These are phyloP conservation scores for Geum urbanum DNA, from an alignment of 306 rosid genomes.

Conservation along the genomic window DNA sequence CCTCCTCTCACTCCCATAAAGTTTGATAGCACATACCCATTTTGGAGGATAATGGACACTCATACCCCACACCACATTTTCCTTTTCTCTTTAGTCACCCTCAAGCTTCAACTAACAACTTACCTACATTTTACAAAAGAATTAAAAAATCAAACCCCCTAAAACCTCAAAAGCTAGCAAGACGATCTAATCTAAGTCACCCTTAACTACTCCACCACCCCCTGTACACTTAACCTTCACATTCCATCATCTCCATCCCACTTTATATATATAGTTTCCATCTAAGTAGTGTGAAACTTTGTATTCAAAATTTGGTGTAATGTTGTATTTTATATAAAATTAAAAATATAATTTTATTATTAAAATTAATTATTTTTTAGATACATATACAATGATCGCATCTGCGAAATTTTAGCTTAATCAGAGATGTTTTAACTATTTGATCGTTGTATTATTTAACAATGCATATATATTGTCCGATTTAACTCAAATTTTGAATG, in stretches of 20 bases:
- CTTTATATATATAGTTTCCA: too few relatives aligned
- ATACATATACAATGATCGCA: too few relatives aligned
- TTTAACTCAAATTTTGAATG: too few relatives aligned
- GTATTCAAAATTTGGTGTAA: too few relatives aligned
- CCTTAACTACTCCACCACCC: slow-evolving; percentile 20
- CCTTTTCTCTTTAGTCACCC: slow-evolving; percentile 46
- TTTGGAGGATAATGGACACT: slow-evolving; percentile 51
- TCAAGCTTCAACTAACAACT: slow-evolving; percentile 53
- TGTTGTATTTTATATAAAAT: too few relatives aligned
- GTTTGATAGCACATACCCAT: slow-evolving; percentile 21
- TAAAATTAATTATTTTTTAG: too few relatives aligned
- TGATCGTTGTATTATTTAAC: too few relatives aligned
- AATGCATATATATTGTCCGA: too few relatives aligned
- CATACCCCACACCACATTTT: slow-evolving; percentile 39
- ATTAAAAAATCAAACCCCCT: background rate
- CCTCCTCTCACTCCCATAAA: slow-evolving; percentile 23
- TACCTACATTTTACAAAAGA: slow-evolving; percentile 1
- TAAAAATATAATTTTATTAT: too few relatives aligned
- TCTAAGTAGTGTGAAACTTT: too few relatives aligned
- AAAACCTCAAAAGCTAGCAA: slow-evolving; percentile 5
- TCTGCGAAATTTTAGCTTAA: too few relatives aligned
- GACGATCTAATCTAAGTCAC: slow-evolving; percentile 14
- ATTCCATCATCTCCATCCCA: slow-evolving; percentile 1
- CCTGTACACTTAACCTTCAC: slow-evolving; percentile 8
- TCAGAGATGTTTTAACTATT: too few relatives aligned